These are phyloP conservation scores for Dothistroma septosporum DNA, from an alignment of 2,329 filamentous ascomycete species.

Conservation along the genomic window DNA sequence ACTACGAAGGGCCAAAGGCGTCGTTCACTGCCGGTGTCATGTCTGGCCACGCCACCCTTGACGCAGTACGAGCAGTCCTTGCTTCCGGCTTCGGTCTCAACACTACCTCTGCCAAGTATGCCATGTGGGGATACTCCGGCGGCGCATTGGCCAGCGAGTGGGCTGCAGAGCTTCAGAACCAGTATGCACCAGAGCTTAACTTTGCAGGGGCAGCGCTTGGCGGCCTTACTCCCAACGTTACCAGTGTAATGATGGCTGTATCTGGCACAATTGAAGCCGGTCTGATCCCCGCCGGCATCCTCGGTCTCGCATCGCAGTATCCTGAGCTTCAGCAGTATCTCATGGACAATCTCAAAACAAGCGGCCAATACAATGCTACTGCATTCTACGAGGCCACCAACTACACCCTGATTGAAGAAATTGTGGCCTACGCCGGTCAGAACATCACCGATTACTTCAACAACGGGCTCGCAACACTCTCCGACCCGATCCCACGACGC, in stretches of 20 bases:
- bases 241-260: slow-evolving; percentile 35
- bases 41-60: slow-evolving; percentile 44
- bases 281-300: slow-evolving; percentile 34
- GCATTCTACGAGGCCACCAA: slow-evolving; percentile 32
- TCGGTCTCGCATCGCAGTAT: slow-evolving; percentile 37
- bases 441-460: slow-evolving; percentile 44
- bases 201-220: slow-evolving; percentile 50
- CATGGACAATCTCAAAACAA: slow-evolving; percentile 25
- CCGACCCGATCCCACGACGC: slow-evolving; percentile 23
- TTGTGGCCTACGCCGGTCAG: slow-evolving; percentile 31
- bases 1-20: slow-evolving; percentile 43
- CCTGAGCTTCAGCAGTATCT: slow-evolving; percentile 32
- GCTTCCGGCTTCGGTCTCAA: slow-evolving; percentile 24
- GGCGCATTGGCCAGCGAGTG: slow-evolving; percentile 51
- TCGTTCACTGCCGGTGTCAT: slow-evolving; percentile 42
- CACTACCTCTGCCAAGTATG: slow-evolving; percentile 20
- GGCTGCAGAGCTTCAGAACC: slow-evolving; percentile 50
- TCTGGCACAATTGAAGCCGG: slow-evolving; percentile 30
- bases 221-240: slow-evolving; percentile 44
- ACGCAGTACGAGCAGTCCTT: slow-evolving; percentile 43
- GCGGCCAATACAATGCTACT: slow-evolving; percentile 35
- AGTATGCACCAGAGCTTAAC: slow-evolving; percentile 52
- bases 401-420: slow-evolving; percentile 27
- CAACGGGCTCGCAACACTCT: slow-evolving; percentile 30
- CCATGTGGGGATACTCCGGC: slow-evolving; percentile 55